Conservation (phyloP, 768 basidiomycete genomes). For the Russula virescens region DNA sequence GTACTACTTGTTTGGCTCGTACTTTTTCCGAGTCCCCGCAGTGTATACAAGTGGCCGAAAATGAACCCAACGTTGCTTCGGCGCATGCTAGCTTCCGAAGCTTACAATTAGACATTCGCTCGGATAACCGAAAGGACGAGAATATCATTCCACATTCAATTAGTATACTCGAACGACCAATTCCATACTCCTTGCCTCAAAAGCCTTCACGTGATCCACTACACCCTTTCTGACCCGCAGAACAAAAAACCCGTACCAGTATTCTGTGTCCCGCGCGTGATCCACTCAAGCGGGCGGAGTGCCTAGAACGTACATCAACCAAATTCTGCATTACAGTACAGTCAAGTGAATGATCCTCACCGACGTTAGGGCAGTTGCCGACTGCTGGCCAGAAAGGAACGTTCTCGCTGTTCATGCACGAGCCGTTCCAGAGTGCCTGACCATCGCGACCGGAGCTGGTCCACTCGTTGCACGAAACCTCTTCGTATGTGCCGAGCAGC, state of each 20-base stretch:
- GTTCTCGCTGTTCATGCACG: constrained; percentile 46
- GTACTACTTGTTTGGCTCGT: too few species aligned
- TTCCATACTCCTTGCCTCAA: too few species aligned
- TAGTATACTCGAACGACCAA: too few species aligned
- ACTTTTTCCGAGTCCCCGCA: background rate
- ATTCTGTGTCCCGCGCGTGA: background rate
- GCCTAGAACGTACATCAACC: background rate
- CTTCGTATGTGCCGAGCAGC: constrained; percentile 45
- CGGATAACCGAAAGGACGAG: background rate
- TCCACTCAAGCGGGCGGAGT: background rate
- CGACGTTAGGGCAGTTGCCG: constrained; percentile 49
- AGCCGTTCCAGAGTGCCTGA: constrained; percentile 39
- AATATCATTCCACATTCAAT: background rate
- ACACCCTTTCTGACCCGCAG: too few species aligned
- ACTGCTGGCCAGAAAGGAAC: constrained; percentile 46
- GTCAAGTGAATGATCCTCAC: constrained; percentile 27
- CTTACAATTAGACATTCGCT: background rate
- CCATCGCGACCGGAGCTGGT: constrained; percentile 52
- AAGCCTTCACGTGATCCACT: too few species aligned
- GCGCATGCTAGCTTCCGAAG: constrained; percentile 9
- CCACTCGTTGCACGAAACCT: constrained; percentile 56
- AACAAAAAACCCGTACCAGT: background rate
- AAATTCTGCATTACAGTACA: background rate
- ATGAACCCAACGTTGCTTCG: constrained; percentile 23
- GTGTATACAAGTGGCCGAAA: constrained; percentile 23